Evolutionary conservation across 108 stramenopile genomes (phyloP), one percentile per base, ranked within the genome.

Genomic region (Skeletonema costatum): DNA sequence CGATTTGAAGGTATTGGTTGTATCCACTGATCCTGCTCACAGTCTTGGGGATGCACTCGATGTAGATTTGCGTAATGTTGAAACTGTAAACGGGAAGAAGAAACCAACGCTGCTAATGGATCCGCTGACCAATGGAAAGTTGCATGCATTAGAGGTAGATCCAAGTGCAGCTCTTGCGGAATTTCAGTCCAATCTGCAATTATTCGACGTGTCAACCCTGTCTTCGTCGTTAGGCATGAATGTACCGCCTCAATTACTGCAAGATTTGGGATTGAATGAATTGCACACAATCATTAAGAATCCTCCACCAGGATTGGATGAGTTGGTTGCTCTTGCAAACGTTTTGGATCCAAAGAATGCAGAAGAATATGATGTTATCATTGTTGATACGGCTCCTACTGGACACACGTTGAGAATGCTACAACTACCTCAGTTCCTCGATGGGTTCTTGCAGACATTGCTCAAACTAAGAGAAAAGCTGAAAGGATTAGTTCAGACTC

Each of bases 1-100:
- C 32, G 96, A 96, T 67, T 68, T 87, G 64, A 90, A 92, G 42
- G 91, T 97, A 1, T 73, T 94, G 46, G 77, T 98, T 19, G 93
- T 98, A n/a, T 96, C 95, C 2, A 98, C 98, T 2, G 98, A 98
- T 71, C 98, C 98, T n/a, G 98, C 98, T 7, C 98, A 98, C 85
- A 93, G 92, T 10, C 72, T 98, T 58, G 96, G 95, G 2, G 98
- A 98, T 87, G 98, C 98, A 10, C 69, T 97, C 51, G 93, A 93
- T 77, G 87, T 85, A 32, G 86, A 93, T 78, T 76, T 92, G 32
- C 74, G 87, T 69, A 75, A 32, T 6, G 36, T 21, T 5, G 19
- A 33, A 48, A 32, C 32, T 13, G 31, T 41, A 21, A 16, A 46
- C 11, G 31, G 63, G 5, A 56, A 33, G 12, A 87, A 87, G n/a